Evolutionary conservation across 2,329 filamentous ascomycete genomes (phyloP), one percentile per base, ranked within the genome.

Genomic region (Coniella lustricola): DNA sequence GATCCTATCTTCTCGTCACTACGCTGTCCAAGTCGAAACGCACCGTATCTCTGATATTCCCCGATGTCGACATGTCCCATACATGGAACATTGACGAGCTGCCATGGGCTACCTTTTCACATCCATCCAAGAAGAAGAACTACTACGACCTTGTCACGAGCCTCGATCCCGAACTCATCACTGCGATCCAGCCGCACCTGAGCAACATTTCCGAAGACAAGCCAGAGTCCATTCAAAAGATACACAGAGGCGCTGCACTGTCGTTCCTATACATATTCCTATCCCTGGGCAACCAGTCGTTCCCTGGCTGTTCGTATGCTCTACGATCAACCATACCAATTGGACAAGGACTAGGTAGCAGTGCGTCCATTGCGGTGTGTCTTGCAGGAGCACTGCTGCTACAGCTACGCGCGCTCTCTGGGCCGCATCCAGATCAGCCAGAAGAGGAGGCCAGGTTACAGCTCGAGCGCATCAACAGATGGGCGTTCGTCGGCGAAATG

Each of bases 401-500:
- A 48, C 93, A 97, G 65, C 85, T 94, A 54, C 85, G 90, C 44
- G 88, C 90, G 3, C 75, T 98, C 5, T 85, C 89, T 1, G 90
- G 90, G 0, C 93, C 93, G 1, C 91, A 97, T 62, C 87, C 87
- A 0, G 91, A 97, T 59, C 91, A 97, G 65, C 88, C 90, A 3
- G 69, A 82, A 1, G 83, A 89, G 47, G 93, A 98, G 68, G 88
- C 88, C n/a, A 82, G 87, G 51, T 68, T 90, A 37, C 91, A 98
- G 64, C 78, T 97, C 25, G 90, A 97, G 69, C 82, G 91, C 55
- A 96, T 98, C 69, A 98, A 98, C 67, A 80, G 87, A 53, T 98
- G 94, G 93, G 90, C 93, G 0, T 97, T 96, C 66, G 93, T 98
- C 1, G 86, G 86, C 20, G 93, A 98, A 66, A 86, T 97, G 81